phyloP scores from a whole-genome alignment of 108 stramenopile species.

The Cyclostephanos tholiformis region DNA sequence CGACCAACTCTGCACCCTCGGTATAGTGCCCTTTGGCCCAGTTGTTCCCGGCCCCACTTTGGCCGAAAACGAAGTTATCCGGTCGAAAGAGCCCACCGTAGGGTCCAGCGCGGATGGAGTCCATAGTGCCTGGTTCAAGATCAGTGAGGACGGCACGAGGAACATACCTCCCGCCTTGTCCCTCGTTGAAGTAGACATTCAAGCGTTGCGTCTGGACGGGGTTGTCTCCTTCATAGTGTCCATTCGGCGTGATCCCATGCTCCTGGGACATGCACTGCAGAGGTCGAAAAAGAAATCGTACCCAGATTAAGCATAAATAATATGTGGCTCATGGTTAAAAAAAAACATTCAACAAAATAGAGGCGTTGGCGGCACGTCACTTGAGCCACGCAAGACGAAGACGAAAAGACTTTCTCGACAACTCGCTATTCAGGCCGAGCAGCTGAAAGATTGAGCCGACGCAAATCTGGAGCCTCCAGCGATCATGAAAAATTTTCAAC shows the following conservation, averaged over 20 bases:
- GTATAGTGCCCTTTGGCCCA: conserved; percentile 93
- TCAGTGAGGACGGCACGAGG: conserved; percentile 82
- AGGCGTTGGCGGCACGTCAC: background rate
- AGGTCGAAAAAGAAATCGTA: background rate
- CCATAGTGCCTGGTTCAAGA: conserved; percentile 85
- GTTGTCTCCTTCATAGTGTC: conserved; percentile 61
- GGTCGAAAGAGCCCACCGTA: conserved; percentile 83
- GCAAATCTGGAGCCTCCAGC: no score
- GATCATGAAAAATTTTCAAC: no score
- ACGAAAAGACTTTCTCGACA: background rate
- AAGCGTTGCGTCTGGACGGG: conserved; percentile 85
- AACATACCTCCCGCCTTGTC: conserved; percentile 76
- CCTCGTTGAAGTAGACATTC: conserved; percentile 89
- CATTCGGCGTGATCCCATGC: conserved; percentile 74
- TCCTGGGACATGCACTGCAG: conserved; percentile 77
- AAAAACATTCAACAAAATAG: background rate
- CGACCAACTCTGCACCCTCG: conserved; percentile 86
- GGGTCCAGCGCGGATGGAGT: conserved; percentile 80
- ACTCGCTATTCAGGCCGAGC: background rate
- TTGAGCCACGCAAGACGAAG: background rate
- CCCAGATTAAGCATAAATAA: background rate
- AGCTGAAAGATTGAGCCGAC: background rate
- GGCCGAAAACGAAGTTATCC: conserved; percentile 88
- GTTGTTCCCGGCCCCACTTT: no score
- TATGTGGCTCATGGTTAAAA: background rate